Evolutionary conservation across 345 rosid species (phyloP).

Genomic region (Raphanus sativus): DNA sequence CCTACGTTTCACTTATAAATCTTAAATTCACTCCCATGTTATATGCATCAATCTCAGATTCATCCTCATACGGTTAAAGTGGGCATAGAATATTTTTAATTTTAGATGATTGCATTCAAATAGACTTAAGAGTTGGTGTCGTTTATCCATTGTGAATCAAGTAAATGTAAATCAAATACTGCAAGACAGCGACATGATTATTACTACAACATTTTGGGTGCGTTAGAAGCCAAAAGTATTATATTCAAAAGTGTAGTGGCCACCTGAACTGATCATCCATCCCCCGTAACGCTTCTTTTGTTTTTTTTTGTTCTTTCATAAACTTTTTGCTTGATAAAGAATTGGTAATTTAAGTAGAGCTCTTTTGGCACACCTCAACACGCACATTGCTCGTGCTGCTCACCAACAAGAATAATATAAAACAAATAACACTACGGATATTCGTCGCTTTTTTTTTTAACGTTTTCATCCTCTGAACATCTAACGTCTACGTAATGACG

Average conservation of each 20-base stretch:
- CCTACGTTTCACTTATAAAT: no score
- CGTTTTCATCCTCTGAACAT: background rate
- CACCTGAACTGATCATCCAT: background rate
- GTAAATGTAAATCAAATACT: constrained; percentile 4
- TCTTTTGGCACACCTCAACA: constrained; percentile 18
- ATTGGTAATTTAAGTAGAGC: no score
- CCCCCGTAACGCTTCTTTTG: background rate
- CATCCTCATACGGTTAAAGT: no score
- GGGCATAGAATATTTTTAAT: no score
- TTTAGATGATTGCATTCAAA: no score
- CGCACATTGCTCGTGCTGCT: constrained; percentile 28
- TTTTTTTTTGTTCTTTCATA: background rate
- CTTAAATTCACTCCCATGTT: no score
- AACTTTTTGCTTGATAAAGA: no score
- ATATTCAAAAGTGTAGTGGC: background rate
- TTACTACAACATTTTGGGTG: background rate
- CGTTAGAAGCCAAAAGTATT: background rate
- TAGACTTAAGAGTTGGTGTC: no score
- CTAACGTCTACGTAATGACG: background rate
- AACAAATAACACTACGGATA: background rate
- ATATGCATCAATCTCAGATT: background rate
- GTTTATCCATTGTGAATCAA: background rate
- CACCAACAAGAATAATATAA: constrained; percentile 12
- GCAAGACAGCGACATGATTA: background rate
- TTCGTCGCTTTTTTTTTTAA: background rate